Percentiles rank a stretch among this genome's conserved stretches.
Evolutionary conservation across 345 rosid genomes (phyloP).

Genomic region (Aurinia saxatilis): DNA sequence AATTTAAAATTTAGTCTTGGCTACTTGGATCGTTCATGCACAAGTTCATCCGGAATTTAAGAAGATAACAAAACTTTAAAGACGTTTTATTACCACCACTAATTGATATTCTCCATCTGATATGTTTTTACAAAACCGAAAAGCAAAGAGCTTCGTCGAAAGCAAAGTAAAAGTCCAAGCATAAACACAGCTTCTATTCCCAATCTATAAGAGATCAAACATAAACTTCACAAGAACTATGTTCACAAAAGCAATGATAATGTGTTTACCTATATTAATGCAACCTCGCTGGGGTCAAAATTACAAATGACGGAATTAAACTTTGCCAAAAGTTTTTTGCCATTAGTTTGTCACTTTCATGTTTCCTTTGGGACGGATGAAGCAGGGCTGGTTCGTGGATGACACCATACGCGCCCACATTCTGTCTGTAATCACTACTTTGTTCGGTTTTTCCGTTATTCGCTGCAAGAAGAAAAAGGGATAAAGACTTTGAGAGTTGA

Average conservation of each 20-base stretch:
- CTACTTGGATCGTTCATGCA: no score
- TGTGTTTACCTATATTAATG: not conserved
- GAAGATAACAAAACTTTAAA: not conserved
- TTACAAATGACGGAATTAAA: conserved; percentile 9
- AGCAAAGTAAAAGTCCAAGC: not conserved
- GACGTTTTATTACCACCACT: not conserved
- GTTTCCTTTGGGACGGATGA: conserved; percentile 30
- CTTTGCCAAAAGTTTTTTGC: conserved; percentile 3
- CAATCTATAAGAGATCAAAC: not conserved
- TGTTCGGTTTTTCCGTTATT: conserved; percentile 51
- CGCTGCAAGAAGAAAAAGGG: conserved; percentile 35
- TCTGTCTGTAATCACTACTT: conserved; percentile 76
- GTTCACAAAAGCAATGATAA: not conserved
- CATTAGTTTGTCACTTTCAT: not conserved
- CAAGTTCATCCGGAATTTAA: no score
- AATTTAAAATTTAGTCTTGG: not conserved
- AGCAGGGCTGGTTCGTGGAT: conserved; percentile 78
- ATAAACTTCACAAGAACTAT: not conserved
- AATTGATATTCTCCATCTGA: not conserved
- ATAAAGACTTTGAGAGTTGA: not conserved
- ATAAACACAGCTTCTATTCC: not conserved
- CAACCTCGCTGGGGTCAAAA: conserved; percentile 10
- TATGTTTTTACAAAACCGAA: not conserved
- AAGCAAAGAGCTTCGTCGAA: not conserved
- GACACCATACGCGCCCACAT: conserved; percentile 86